Base-by-base conservation (phyloP, 257 asterid species). In the Echites panduratus region DNA sequence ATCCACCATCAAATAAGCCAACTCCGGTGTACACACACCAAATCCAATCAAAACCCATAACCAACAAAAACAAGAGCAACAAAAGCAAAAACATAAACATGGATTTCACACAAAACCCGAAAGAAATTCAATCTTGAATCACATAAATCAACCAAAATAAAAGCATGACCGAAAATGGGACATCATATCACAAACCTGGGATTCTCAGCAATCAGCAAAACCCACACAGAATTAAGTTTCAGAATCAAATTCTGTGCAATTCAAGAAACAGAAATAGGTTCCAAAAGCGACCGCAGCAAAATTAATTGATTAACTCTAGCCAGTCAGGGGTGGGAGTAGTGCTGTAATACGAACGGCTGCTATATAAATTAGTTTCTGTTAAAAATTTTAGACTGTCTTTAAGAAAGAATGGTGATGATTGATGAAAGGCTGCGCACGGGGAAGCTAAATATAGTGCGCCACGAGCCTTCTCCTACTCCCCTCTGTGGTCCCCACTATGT, bases 321-420 rank as follows among this genome's bases (percentile, higher is more conserved):
- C 7, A 1, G 43, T 0, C 24, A 49, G 4, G 2, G 16, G n/a
- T 19, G 27, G 47, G 5, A 0, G 27, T 22, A 6, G 38, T n/a
- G n/a, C n/a, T n/a, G n/a, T n/a, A 29, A 10, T 29, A 19, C 8
- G 41, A 7, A 26, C 0, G 17, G 20, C 26, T 19, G 24, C 14
- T 19, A 59, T 29, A 45, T 58, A 45, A 16, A 58, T 10, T 17
- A 16, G 26, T n/a, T 16, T n/a, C 32, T 35, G 32, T 2, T 49
- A 9, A 52, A 52, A 8, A 52, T 7, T 57, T 57, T 35, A 12
- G 17, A 0, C 47, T 24, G 70, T 6, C 45, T 49, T 26, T 73
- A 57, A 17, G 8, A 68, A 78, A 78, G 78, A 68, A 78, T 22
- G 78, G 81, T 27, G 44, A 27, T 61, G 27, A n/a, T n/a, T n/a